Evolutionary conservation across 1,284 basidiomycete genomes (phyloP), one percentile per base, ranked within the genome.

Genomic region (Papiliotrema fonsecae): DNA sequence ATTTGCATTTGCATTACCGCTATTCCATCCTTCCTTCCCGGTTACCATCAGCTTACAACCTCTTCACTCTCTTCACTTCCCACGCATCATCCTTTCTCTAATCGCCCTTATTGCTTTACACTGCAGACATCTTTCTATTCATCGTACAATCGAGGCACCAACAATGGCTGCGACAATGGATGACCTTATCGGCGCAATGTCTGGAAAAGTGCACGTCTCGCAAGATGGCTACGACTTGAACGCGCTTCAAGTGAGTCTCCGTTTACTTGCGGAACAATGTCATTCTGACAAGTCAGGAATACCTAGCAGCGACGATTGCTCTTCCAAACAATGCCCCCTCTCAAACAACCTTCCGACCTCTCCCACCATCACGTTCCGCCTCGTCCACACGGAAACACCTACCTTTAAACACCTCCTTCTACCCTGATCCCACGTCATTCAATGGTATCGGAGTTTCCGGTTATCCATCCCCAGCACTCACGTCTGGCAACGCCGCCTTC

Each of bases 151-250:
- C n/a, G n/a, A n/a, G n/a, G n/a, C n/a, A n/a, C n/a, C n/a, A n/a
- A n/a, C n/a, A n/a, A n/a, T n/a, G n/a, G n/a, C n/a, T n/a, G n/a
- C n/a, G n/a, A n/a, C n/a, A n/a, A 35, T 35, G 34, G 34, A 35
- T 35, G 34, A 35, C 34, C 34, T 35, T 5, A 35, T 35, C 34
- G 34, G 34, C 34, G 34, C 5, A 4, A 5, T 35, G 34, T n/a
- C 5, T 4, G 6, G 34, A 14, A 35, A 35, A 6, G 34, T 35
- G 34, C 34, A 16, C 34, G 64, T 66, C 31, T 58, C 62, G 9
- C 62, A 61, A 42, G 56, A 66, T 44, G 54, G 58, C 1, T 55
- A 62, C 37, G 62, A 68, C 34, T 47, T 68, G n/a, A 57, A 60
- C 43, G 62, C 59, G 10, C 54, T 67, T 11, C 62, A 67, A 36